These are phyloP conservation scores for Clitopilus passeckerianus DNA, from an alignment of 768 basidiomycete species.

Conservation along the genomic window DNA sequence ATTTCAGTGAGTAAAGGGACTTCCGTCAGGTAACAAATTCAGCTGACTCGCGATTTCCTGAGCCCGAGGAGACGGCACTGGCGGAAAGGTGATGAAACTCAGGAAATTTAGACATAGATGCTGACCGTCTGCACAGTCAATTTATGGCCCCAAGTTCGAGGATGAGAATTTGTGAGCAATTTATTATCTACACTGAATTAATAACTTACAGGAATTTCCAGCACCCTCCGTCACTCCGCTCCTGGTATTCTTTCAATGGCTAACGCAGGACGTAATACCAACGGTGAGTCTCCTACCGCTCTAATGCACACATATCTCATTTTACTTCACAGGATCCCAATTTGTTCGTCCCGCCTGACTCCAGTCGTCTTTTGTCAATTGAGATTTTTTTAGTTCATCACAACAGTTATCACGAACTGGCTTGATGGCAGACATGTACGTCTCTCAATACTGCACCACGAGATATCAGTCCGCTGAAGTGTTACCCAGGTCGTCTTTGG, in stretches of 20 bases:
- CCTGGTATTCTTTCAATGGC: constrained; percentile 93
- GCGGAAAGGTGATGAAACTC: constrained; percentile 69
- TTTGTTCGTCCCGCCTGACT: constrained; percentile 47
- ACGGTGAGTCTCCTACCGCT: constrained; percentile 50
- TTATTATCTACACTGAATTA: background rate
- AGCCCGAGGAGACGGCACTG: constrained; percentile 74
- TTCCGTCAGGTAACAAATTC: constrained; percentile 4
- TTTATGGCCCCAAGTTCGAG: constrained; percentile 85
- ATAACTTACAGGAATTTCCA: constrained; percentile 21
- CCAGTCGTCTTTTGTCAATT: background rate
- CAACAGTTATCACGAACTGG: constrained; percentile 84
- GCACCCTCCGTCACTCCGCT: constrained; percentile 92
- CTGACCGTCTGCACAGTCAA: constrained; percentile 49
- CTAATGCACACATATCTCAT: constrained; percentile 1
- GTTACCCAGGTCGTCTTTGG: constrained; percentile 81
- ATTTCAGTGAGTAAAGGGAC: constrained; percentile 82
- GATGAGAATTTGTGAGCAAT: constrained; percentile 90
- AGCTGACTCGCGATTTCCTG: background rate
- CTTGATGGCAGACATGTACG: constrained; percentile 82
- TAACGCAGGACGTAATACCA: constrained; percentile 89
- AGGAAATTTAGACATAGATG: no score
- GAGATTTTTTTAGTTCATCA: constrained; percentile 69
- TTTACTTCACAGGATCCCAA: constrained; percentile 61
- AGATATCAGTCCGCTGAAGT: background rate
- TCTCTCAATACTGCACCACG: background rate